Conservation (phyloP, 768 basidiomycete genomes). For the Mycena rosella region DNA sequence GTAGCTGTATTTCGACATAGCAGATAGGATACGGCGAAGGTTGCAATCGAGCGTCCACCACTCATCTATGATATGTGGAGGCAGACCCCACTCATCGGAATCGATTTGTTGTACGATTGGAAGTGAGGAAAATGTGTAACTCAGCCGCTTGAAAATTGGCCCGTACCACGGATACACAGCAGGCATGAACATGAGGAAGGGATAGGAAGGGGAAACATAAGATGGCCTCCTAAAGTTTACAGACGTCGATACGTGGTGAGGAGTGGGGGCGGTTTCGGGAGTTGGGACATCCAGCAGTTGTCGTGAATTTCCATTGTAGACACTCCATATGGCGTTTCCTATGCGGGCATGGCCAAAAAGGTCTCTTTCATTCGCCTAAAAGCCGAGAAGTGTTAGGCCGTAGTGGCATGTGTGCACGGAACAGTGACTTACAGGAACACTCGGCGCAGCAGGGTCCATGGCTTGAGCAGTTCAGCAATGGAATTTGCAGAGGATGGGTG, state of each 20-base stretch:
- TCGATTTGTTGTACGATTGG: background rate
- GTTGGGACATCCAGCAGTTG: background rate
- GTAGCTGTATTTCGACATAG: background rate
- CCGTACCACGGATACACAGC: background rate
- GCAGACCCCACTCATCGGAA: background rate
- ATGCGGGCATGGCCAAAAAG: conserved; percentile 1
- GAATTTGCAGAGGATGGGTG: too few species aligned
- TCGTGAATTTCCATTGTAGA: background rate
- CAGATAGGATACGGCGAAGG: background rate
- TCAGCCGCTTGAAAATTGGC: background rate
- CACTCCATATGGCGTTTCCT: background rate
- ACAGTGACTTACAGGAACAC: too few species aligned
- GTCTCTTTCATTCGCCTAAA: too few species aligned
- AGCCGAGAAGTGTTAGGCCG: too few species aligned
- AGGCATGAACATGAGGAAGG: too few species aligned
- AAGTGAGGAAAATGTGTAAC: background rate
- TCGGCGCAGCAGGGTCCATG: too few species aligned
- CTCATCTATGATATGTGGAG: background rate
- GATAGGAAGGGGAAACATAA: too few species aligned
- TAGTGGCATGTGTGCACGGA: too few species aligned
- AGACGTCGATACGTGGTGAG: background rate
- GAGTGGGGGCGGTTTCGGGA: background rate
- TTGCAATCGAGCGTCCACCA: background rate
- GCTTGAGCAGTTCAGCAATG: too few species aligned
- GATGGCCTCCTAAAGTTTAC: background rate